Base-by-base conservation (phyloP, 2,329 filamentous ascomycete genomes). In the Sclerotinia spermophila region DNA sequence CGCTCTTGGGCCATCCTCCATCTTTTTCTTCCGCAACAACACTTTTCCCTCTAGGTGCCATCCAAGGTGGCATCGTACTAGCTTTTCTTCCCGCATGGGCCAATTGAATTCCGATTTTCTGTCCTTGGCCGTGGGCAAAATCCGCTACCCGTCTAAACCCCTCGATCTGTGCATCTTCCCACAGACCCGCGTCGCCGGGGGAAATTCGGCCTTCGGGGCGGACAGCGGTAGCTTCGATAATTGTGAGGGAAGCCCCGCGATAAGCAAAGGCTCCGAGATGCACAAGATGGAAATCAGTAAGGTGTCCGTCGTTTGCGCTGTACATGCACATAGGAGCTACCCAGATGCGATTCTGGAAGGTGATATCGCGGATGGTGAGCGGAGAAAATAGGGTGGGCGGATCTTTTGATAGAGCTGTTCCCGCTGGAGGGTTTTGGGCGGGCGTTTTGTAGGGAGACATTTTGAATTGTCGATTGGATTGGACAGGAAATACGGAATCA, bases 51-150 rank as follows among this genome's bases (percentile, higher is more conserved):
- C 70, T 48, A 1, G 69, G 65, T 55, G 69, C 62, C 5, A 82
- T 68, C 80, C 80, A 83, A 0, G 81, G 81, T 1, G 81, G 78
- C 2, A 80, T 69, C 4, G 76, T 78, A 53, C 77, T 79, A 2
- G 80, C 81, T 72, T 83, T 83, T 17, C 82, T 76, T 0, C 90
- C 90, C 0, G 89, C 89, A 76, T 92, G 90, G 2, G 82, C 89
- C n/a, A 92, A 81, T 78, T 91, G 92, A 68, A 94, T 88, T 42
- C 85, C 90, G 68, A 93, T 88, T 59, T 89, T 86, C 77, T 91
- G 89, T 76, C 82, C 84, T 71, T 86, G 84, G 5, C 72, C 73
- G 75, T 86, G 85, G 1, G 83, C 81, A 71, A 84, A 84, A 48
- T 82, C 78, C 11, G 79, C 79, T 27, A 81, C 74, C 21, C 79